Base-by-base conservation (phyloP, 225 moss, liverwort and hornwort species). In the Lunularia cruciata region DNA sequence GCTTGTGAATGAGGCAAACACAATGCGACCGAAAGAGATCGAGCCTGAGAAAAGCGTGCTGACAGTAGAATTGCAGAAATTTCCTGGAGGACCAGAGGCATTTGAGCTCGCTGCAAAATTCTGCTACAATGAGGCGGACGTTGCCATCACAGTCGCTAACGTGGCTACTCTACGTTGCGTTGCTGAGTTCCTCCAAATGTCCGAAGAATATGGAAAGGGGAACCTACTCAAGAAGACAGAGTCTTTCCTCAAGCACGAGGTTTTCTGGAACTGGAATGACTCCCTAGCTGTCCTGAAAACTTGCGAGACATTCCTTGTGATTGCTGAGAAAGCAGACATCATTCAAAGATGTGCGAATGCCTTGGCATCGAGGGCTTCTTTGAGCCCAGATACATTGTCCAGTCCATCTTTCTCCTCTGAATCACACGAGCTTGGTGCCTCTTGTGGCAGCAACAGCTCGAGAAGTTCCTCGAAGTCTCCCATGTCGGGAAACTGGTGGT, bases 201-300 rank as follows among this genome's bases (percentile, higher is more conserved):
- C 91, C 31, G 94, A 94, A 73, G 77, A 72, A 49, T 75, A 83
- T 19, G 76, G 78, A 35, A 88, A 79, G 37, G 85, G 70, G 37
- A 94, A 89, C 57, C 75, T 94, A 42, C 67, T 73, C 36, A 80
- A 76, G 53, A 83, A 71, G 57, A 88, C 91, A 14, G 94, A 94
- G 74, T 85, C 84, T 10, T 89, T 82, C 60, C 71, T 94, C 22
- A 86, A 87, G 70, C 83, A 85, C 47, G 82, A 87, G 59, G 89
- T 91, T 23, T 77, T 91, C 28, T 89, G 91, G 94, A 94, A 89
- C 67, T 94, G 91, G 94, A 84, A 87, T 71, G 94, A 91, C 48
- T 86, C 91, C 18, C 77, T 94, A 8, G 30, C 69, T 47, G 94
- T 91, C 59, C 75, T 89, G 25, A 79, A 87, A 42, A 81, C 88